Base-by-base conservation (phyloP, 371 early-diverging fungal species). In the Capniomyces stellatus region DNA sequence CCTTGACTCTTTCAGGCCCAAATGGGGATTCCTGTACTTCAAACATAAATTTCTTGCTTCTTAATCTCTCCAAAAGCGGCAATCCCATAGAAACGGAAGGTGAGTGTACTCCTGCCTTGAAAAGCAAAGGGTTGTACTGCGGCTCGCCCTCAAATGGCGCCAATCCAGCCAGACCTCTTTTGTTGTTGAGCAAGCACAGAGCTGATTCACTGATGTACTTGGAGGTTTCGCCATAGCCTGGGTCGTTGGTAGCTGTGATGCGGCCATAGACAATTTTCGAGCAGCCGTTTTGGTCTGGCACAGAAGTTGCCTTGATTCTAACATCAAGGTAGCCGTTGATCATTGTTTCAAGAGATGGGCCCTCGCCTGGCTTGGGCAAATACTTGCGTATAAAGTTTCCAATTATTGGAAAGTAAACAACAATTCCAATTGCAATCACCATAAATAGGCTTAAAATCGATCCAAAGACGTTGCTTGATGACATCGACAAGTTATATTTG, bases 191-290 rank as follows among this genome's bases (percentile, higher is more conserved):
- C 54, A 81, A 58, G 42, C 76, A 75, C 39, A 81, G 54, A 0
- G 80, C 80, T 22, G 77, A 66, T 58, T 82, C 81, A 19, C 66
- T 71, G 30, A 81, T 54, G 63, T 79, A 79, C 27, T 71, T 67
- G 52, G 75, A 75, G 0, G 80, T 81, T 61, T 82, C 85, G 40
- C 73, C 70, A 59, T 88, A 87, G 2, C 87, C 87, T 3, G 86
- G 83, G 51, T 88, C 87, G 25, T 71, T 70, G 39, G 50, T 49
- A 23, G 63, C 56, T 1, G 52, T 56, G 0, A 64, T 62, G 46
- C 64, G 54, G 35, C 81, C 81, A 46, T 75, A 75, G 23, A 85
- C 72, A 12, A 60, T 66, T 15, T 71, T 79, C 15, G 67, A 55
- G 3, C 70, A 76, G n/a, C 72, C 70, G 3, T 76, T 64, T 15